A percentile compares a stretch with the other conserved stretches of the same genome.
phyloP scores from a whole-genome alignment of 257 asterid genomes.

The Phtheirospermum japonicum region DNA sequence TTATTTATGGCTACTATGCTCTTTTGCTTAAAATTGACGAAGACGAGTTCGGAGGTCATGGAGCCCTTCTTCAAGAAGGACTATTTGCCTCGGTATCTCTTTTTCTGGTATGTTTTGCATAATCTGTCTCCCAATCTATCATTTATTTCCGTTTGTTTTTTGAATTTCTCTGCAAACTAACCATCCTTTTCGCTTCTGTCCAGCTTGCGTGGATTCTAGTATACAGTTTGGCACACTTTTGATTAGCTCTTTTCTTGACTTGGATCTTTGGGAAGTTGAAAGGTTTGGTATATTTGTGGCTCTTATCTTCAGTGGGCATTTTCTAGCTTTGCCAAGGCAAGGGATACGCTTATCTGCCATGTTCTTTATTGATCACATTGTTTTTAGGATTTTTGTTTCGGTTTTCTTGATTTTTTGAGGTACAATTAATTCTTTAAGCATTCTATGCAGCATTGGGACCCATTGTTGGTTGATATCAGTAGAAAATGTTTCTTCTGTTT shows the following conservation, averaged over 20 bases:
- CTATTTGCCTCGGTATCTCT: conserved; percentile 85
- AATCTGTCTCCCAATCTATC: background rate
- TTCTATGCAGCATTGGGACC: conserved; percentile 1
- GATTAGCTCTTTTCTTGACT: conserved; percentile 33
- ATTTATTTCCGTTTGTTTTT: background rate
- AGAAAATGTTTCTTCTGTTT: too few species aligned
- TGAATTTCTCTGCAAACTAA: conserved; percentile 15
- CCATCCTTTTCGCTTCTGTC: conserved; percentile 17
- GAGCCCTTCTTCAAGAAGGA: conserved; percentile 92
- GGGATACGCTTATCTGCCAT: conserved; percentile 25
- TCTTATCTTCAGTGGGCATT: conserved; percentile 34
- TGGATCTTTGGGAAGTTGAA: conserved; percentile 5
- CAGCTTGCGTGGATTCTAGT: conserved; percentile 93
- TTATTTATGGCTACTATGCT: conserved; percentile 80
- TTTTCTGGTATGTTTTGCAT: conserved; percentile 59
- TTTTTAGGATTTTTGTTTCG: conserved; percentile 24
- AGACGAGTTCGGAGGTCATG: conserved; percentile 97
- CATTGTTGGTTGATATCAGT: too few species aligned
- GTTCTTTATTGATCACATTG: conserved; percentile 4
- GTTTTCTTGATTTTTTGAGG: conserved; percentile 19
- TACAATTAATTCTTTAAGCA: conserved; percentile 26
- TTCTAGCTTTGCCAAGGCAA: conserved; percentile 31
- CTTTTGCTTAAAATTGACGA: conserved; percentile 75
- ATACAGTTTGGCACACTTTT: conserved; percentile 95
- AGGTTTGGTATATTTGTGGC: conserved; percentile 23